Base-by-base conservation (phyloP, 2,329 filamentous ascomycete genomes). In the Cephalotrichum gorgonifer region DNA sequence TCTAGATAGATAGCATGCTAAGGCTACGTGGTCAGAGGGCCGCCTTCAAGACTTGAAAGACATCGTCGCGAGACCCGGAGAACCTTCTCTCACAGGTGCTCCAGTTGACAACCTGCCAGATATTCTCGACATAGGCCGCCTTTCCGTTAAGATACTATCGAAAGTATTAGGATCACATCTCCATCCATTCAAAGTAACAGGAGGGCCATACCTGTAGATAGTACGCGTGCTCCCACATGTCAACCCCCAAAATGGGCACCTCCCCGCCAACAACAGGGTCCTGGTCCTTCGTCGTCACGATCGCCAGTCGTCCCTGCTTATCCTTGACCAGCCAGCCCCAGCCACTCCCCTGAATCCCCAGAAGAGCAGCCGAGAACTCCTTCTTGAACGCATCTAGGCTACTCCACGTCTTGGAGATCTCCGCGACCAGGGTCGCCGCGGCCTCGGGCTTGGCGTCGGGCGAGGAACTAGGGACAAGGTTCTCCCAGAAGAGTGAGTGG, bases 211-310 rank as follows among this genome's bases (percentile, higher is more conserved):
- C 80, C 73, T 88, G 87, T 17, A 94, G 68, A 61, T 95, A 95
- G 62, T 94, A 95, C 1, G 88, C 88, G 69, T 95, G 88, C 70
- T 95, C 88, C 88, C 88, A 94, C 79, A 94, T 91, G 63, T 95
- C 88, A 2, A 95, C 74, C 0, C 87, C 88, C 39, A 89, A 73
- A 20, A 95, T 68, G 8, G 84, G 83, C n/a, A 79, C 74, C 55
- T 82, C 77, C 4, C 77, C 74, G 15, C 71, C 57, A 12, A 83
- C 76, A 4, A 88, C 76, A 1, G 84, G 83, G 60, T 94, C 88
- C 69, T 95, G 88, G 62, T 95, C 88, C 63, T 88, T 88, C n/a
- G 86, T 89, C 0, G 84, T 88, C 8, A 85, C 73, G 55, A 95
- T 86, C 50, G 80, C 75, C 55, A 95, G 64, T 2, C 73, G 74